Percentiles rank a stretch among this genome's conserved stretches.
Conservation (phyloP, 148 eudicot species). For the Diospyros kaki region DNA sequence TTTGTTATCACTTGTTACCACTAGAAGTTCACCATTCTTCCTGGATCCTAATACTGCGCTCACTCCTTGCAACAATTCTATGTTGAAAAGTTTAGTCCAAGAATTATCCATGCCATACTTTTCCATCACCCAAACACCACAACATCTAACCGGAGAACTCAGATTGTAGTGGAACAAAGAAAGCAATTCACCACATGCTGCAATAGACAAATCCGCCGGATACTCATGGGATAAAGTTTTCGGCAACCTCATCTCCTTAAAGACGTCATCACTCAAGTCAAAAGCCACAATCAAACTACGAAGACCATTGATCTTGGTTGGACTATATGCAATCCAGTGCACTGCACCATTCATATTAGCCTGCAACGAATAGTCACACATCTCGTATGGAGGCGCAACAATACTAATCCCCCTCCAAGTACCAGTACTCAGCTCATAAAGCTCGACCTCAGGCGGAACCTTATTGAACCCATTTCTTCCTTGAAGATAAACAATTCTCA, state of each 20-base stretch:
- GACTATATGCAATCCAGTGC: background rate
- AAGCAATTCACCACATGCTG: background rate
- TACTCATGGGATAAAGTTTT: background rate
- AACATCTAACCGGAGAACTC: background rate
- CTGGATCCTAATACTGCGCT: background rate
- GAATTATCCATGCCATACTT: background rate
- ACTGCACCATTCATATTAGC: background rate
- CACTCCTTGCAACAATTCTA: background rate
- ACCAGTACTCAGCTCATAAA: background rate
- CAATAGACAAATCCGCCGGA: background rate
- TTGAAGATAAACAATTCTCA: background rate
- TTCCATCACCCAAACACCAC: background rate
- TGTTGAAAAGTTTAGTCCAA: background rate
- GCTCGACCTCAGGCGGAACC: constrained; percentile 8
- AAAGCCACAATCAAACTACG: background rate
- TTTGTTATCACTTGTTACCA: background rate
- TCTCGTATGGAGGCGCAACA: background rate
- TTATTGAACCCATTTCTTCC: background rate
- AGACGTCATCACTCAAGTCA: background rate
- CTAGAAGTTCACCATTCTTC: background rate
- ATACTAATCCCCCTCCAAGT: background rate
- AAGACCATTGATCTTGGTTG: background rate
- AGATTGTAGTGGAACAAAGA: background rate
- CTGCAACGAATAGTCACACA: background rate
- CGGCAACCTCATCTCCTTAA: background rate